These are phyloP conservation scores for Phanerochaete sordida DNA, from an alignment of 768 basidiomycete species.

Conservation along the genomic window DNA sequence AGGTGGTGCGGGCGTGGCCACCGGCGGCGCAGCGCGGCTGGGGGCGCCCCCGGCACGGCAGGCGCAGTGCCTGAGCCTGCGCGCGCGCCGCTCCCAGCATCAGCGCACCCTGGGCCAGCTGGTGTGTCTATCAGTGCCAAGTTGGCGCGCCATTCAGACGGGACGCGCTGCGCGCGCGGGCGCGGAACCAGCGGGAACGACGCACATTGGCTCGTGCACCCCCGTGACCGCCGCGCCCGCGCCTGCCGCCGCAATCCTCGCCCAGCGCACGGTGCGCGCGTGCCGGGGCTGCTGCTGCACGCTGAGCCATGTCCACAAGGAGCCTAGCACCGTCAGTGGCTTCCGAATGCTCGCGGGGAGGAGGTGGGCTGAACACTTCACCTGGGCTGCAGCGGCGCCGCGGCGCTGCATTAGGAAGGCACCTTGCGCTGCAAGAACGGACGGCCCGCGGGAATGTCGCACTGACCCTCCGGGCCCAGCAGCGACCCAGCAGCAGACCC, in stretches of 20 bases:
- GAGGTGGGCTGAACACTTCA: not conserved
- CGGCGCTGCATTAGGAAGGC: not conserved
- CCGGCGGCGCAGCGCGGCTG: too few species aligned
- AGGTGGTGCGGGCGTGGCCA: too few species aligned
- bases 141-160: slow-evolving; percentile 2
- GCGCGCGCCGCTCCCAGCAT: not conserved
- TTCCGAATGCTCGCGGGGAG: not conserved
- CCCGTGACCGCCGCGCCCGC: not conserved
- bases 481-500: too few species aligned
- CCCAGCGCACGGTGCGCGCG: too few species aligned
- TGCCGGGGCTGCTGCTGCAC: not conserved
- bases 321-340: not conserved
- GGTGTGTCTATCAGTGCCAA: slow-evolving; percentile 9
- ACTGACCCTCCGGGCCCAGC: not conserved
- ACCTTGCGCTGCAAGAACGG: not conserved
- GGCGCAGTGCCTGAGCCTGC: not conserved
- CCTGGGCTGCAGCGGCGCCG: not conserved
- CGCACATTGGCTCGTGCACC: not conserved
- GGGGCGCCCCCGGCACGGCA: slow-evolving; percentile 5
- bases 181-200: not conserved
- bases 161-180: not conserved
- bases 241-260: not conserved
- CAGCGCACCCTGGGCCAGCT: not conserved
- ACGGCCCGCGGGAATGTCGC: not conserved
- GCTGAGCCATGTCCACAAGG: not conserved